A percentile compares a stretch with the other conserved stretches of the same genome.
Evolutionary conservation across 345 rosid genomes (phyloP).

Genomic region (Trapa incisa): DNA sequence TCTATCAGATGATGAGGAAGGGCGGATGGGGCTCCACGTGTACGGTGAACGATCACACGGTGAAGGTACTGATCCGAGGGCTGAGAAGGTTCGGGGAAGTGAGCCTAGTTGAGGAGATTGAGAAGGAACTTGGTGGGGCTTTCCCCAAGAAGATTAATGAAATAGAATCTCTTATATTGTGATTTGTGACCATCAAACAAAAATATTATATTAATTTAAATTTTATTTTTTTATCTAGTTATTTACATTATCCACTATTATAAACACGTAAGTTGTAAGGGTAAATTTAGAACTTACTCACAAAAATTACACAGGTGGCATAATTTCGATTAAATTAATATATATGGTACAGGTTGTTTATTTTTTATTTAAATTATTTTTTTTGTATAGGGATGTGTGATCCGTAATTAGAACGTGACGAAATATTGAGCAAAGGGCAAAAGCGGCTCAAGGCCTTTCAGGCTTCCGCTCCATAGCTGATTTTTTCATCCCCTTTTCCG

Average conservation of each 20-base stretch:
- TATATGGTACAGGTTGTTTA: no score
- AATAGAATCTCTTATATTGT: neutral
- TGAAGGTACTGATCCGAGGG: conserved; percentile 47
- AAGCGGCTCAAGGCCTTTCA: neutral
- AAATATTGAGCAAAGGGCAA: neutral
- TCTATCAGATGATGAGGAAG: conserved; percentile 49
- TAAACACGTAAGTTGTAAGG: no score
- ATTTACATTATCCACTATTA: no score
- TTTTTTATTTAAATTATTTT: neutral
- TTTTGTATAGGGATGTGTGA: conserved; percentile 1
- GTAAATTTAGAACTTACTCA: no score
- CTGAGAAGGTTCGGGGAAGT: conserved; percentile 51
- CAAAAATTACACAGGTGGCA: no score
- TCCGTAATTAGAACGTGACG: neutral
- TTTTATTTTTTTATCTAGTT: no score
- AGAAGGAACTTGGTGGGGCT: conserved; percentile 20
- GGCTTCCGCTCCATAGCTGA: neutral
- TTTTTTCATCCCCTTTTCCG: neutral
- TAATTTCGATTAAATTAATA: no score
- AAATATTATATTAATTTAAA: no score
- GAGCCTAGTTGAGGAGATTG: conserved; percentile 43
- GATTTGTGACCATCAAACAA: neutral
- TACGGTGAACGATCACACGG: conserved; percentile 47
- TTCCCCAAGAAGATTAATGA: conserved; percentile 14
- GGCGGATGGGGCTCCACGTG: conserved; percentile 52